Conservation (phyloP, 1,284 basidiomycete species). For the Gymnopus androsaceus region DNA sequence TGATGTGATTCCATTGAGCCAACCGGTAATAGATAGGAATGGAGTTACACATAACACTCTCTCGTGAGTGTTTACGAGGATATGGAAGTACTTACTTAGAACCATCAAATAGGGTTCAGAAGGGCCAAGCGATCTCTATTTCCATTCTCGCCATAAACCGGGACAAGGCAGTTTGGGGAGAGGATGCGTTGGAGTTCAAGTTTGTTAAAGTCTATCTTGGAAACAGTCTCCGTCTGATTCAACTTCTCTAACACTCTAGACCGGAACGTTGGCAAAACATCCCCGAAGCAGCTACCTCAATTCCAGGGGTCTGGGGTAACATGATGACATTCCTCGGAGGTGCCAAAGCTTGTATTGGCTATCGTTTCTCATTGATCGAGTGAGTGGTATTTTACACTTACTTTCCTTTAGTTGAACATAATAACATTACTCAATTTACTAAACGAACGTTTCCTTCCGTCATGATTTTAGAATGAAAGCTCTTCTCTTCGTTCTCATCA, state of each 20-base stretch:
- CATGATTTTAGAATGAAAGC: slow-evolving; percentile 47
- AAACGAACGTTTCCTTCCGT: neutral
- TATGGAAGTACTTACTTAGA: neutral
- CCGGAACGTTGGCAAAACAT: slow-evolving; percentile 33
- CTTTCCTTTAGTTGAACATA: too few species aligned
- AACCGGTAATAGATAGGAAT: slow-evolving; percentile 42
- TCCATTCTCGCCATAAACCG: slow-evolving; percentile 52
- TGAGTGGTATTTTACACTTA: slow-evolving; percentile 14
- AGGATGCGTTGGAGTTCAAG: slow-evolving; percentile 55
- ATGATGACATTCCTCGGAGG: slow-evolving; percentile 34
- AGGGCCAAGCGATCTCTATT: slow-evolving; percentile 48
- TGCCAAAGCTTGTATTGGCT: slow-evolving; percentile 37
- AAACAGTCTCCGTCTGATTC: neutral
- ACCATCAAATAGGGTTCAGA: slow-evolving; percentile 28
- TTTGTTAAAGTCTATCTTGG: slow-evolving; percentile 24
- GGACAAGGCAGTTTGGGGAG: slow-evolving; percentile 53
- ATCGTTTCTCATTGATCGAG: slow-evolving; percentile 46
- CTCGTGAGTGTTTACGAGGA: slow-evolving; percentile 26
- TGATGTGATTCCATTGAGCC: slow-evolving; percentile 58
- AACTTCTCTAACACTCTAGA: slow-evolving; percentile 26
- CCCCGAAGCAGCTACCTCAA: slow-evolving; percentile 21
- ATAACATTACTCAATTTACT: neutral
- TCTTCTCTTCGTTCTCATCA: slow-evolving; percentile 57
- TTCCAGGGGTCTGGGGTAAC: slow-evolving; percentile 33
- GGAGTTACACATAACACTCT: slow-evolving; percentile 31